Percentiles rank a stretch among this genome's conserved stretches.
Conservation (phyloP, 768 basidiomycete genomes). For the Psilocybe tampanensis region DNA sequence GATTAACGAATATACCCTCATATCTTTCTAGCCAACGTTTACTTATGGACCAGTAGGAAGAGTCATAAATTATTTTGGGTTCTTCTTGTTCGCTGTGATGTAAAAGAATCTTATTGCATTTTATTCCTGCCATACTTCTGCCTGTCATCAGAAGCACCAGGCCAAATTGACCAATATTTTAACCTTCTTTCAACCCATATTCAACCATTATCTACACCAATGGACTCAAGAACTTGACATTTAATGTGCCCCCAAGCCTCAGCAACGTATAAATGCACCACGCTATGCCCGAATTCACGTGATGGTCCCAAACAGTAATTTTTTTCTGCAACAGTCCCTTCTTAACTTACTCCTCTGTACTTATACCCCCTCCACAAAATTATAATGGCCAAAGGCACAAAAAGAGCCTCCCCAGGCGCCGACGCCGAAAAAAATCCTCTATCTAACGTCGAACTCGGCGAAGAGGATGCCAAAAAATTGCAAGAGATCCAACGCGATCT, state of each 20-base stretch:
- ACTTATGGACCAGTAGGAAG: not conserved
- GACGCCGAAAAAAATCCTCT: constrained; percentile 75
- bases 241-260: too few species aligned
- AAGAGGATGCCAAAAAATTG: constrained; percentile 74
- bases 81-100: not conserved
- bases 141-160: not conserved
- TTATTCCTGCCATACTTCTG: not conserved
- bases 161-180: not conserved
- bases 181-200: too few species aligned
- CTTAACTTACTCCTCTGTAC: constrained; percentile 8
- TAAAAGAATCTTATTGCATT: not conserved
- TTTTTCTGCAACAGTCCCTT: not conserved
- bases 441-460: constrained; percentile 65
- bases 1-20: constrained; percentile 43
- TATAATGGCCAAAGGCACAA: constrained; percentile 53
- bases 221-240: too few species aligned
- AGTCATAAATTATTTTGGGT: not conserved
- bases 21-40: not conserved
- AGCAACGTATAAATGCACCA: too few species aligned
- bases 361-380: constrained; percentile 9
- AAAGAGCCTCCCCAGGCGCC: constrained; percentile 81
- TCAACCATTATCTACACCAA: too few species aligned
- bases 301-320: not conserved
- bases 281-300: not conserved
- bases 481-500: constrained; percentile 67